These are phyloP conservation scores for Jatropha multifida DNA, from an alignment of 441 rosid genomes.

Conservation along the genomic window DNA sequence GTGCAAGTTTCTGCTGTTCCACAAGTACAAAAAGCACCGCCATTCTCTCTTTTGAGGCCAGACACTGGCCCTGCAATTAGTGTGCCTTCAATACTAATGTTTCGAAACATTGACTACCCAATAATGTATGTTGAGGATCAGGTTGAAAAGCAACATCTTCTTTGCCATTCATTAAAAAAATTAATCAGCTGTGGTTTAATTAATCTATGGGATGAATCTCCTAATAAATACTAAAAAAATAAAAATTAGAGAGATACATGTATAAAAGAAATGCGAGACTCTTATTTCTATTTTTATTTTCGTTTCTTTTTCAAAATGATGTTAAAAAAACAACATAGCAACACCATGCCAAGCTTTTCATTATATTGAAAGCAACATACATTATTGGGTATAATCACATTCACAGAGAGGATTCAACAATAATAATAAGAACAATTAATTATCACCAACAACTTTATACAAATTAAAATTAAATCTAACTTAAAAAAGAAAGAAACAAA, in stretches of 20 bases:
- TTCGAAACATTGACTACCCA: not conserved
- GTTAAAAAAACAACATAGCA: not conserved
- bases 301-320: not conserved
- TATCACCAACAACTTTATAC: conserved; percentile 1
- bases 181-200: too few relatives aligned
- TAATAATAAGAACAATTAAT: conserved; percentile 3
- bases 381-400: conserved; percentile 29
- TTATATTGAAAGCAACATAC: conserved; percentile 20
- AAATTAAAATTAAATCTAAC: not conserved
- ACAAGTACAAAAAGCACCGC: not conserved
- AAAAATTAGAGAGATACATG: too few relatives aligned
- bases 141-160: not conserved
- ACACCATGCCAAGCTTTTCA: conserved; percentile 14
- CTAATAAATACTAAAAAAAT: too few relatives aligned
- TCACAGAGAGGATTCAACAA: conserved; percentile 29
- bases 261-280: not conserved
- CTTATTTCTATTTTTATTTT: not conserved
- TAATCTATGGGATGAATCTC: too few relatives aligned
- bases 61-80: not conserved
- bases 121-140: not conserved
- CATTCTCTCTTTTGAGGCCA: not conserved
- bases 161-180: too few relatives aligned
- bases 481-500: too few relatives aligned
- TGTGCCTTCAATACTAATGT: not conserved
- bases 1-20: not conserved